A percentile compares a stretch with the other conserved stretches of the same genome.
Evolutionary conservation across 2,329 filamentous ascomycete genomes (phyloP).

Genomic region (Trichophyton simii): DNA sequence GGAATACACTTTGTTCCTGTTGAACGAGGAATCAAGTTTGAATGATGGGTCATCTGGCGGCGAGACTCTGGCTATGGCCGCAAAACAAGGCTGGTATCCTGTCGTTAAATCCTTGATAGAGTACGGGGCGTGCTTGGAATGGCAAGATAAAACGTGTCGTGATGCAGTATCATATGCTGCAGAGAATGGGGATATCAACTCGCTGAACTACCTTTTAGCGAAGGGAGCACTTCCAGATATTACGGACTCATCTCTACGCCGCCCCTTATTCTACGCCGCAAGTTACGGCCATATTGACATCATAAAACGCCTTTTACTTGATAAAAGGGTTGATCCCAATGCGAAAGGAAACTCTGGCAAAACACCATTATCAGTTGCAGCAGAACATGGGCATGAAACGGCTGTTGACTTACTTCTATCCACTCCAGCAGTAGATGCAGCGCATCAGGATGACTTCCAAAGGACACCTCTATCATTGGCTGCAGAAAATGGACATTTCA

Average conservation of each 20-base stretch:
- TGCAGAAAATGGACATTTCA: neutral
- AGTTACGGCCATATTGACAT: neutral
- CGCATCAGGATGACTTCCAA: neutral
- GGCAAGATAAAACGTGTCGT: neutral
- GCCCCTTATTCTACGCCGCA: neutral
- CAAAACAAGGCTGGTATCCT: neutral
- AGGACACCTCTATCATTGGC: neutral
- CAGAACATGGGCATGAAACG: neutral
- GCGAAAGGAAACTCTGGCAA: neutral
- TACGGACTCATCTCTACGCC: neutral
- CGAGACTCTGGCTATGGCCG: neutral
- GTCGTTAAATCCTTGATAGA: neutral
- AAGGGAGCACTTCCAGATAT: neutral
- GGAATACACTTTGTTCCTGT: neutral
- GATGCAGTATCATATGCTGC: neutral
- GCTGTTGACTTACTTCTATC: slow-evolving; percentile 2
- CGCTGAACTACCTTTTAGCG: neutral
- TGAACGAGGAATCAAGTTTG: neutral
- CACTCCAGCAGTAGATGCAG: neutral
- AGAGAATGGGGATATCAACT: neutral
- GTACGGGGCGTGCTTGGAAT: neutral
- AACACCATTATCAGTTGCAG: neutral
- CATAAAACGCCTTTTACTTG: neutral
- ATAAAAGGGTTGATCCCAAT: neutral
- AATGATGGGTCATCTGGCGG: neutral